A percentile compares a stretch with the other conserved stretches of the same genome.
phyloP scores from a whole-genome alignment of 257 asterid species.

The Scutellaria galericulata region DNA sequence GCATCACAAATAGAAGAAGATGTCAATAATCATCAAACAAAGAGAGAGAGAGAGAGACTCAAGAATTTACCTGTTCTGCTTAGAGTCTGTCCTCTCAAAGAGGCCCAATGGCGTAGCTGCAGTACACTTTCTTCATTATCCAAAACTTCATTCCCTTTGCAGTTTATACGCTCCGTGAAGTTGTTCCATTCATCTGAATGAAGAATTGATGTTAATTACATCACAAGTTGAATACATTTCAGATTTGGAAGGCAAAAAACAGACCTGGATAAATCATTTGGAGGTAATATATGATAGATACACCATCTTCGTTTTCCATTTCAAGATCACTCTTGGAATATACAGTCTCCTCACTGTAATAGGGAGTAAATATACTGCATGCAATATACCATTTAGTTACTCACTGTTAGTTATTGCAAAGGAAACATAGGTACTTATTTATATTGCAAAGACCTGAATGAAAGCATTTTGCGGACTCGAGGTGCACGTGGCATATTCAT shows the following conservation, averaged over 20 bases:
- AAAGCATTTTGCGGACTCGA: constrained; percentile 96
- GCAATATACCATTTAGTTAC: not conserved
- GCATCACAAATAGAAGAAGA: constrained; percentile 40
- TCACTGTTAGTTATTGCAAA: not conserved
- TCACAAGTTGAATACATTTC: constrained; percentile 30
- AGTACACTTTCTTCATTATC: constrained; percentile 87
- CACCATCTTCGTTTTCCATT: constrained; percentile 97
- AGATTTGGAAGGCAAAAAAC: constrained; percentile 30
- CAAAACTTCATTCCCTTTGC: constrained; percentile 72
- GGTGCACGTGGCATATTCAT: constrained; percentile 99
- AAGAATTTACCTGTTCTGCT: constrained; percentile 74
- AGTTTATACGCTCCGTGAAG: constrained; percentile 86
- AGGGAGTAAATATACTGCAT: constrained; percentile 93
- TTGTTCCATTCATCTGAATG: constrained; percentile 94
- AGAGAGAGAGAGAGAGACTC: constrained; percentile 4
- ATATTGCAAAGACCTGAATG: constrained; percentile 68
- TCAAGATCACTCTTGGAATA: constrained; percentile 94
- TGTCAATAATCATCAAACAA: constrained; percentile 18
- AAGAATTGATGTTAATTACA: constrained; percentile 28
- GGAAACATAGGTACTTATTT: not conserved
- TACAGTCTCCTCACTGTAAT: constrained; percentile 97
- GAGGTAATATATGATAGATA: constrained; percentile 87
- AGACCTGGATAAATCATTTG: constrained; percentile 93
- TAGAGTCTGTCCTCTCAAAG: constrained; percentile 98
- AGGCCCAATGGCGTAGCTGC: constrained; percentile 99